A percentile compares a stretch with the other conserved stretches of the same genome.
Evolutionary conservation across 495 filamentous ascomycete species (phyloP).

Genomic region (Trichoderma orchidacearum): DNA sequence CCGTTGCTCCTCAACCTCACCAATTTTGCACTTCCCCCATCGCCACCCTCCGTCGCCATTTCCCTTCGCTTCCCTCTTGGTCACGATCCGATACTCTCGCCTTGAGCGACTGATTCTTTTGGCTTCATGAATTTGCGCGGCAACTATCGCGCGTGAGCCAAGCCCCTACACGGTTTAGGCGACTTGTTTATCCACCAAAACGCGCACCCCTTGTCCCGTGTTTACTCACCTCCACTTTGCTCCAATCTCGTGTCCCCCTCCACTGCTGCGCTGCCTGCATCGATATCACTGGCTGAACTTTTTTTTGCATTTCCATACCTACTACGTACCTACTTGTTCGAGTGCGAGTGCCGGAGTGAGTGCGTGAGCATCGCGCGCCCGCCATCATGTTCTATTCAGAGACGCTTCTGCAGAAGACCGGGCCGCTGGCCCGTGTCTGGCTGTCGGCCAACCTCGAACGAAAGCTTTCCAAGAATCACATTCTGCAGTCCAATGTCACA

Average conservation of each 20-base stretch:
- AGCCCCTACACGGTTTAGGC: neutral
- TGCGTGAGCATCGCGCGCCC: neutral
- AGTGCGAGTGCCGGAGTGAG: neutral
- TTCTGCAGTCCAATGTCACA: slow-evolving; percentile 82
- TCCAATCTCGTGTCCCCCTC: neutral
- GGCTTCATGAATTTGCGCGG: neutral
- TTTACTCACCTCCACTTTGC: neutral
- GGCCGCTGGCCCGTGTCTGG: slow-evolving; percentile 95
- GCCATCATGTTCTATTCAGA: slow-evolving; percentile 95
- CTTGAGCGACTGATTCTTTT: neutral
- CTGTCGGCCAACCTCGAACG: slow-evolving; percentile 94
- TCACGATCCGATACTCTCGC: neutral
- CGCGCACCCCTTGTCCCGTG: neutral
- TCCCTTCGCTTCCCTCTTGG: neutral
- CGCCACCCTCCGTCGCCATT: neutral
- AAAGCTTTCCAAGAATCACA: slow-evolving; percentile 90
- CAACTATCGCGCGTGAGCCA: neutral
- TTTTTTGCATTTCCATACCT: neutral
- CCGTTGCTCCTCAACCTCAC: neutral
- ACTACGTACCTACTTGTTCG: neutral
- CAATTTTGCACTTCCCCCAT: neutral
- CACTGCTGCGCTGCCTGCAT: neutral
- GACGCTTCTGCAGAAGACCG: slow-evolving; percentile 88
- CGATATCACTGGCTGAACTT: neutral
- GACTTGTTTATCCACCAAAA: slow-evolving; percentile 1